A percentile compares a stretch with the other conserved stretches of the same genome.
These are phyloP conservation scores for Acanthamoeba culbertsoni DNA, from an alignment of 208 protist species.

Conservation along the genomic window DNA sequence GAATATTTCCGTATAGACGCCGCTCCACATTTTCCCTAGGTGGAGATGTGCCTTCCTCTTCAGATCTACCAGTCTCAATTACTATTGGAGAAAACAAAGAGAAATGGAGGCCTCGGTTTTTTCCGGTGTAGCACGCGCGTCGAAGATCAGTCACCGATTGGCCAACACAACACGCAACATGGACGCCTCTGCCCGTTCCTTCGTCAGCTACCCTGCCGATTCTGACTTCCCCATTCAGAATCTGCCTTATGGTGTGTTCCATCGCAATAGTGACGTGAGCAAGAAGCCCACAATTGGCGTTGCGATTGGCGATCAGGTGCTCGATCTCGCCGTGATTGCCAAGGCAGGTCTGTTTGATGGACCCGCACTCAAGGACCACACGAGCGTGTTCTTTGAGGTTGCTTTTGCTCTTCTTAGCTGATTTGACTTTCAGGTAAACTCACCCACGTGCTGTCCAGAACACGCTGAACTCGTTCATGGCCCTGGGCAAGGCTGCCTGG, in stretches of 20 bases:
- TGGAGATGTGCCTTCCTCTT: too few species aligned
- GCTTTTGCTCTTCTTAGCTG: not conserved
- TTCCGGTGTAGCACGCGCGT: too few species aligned
- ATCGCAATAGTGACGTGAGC: not conserved
- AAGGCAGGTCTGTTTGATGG: constrained; percentile 72
- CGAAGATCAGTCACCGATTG: too few species aligned
- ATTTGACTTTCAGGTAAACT: not conserved
- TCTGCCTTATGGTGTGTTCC: constrained; percentile 88
- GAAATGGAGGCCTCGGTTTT: too few species aligned
- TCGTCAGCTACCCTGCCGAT: constrained; percentile 77
- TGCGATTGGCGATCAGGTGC: constrained; percentile 86
- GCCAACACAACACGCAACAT: too few species aligned
- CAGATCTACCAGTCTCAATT: too few species aligned
- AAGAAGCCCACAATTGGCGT: constrained; percentile 75
- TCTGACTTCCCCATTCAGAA: constrained; percentile 89
- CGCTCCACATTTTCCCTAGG: too few species aligned
- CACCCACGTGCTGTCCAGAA: constrained; percentile 53
- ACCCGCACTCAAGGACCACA: constrained; percentile 59
- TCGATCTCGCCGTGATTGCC: constrained; percentile 81
- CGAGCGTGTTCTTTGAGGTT: constrained; percentile 50
- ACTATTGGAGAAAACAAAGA: too few species aligned
- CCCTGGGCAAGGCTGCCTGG: constrained; percentile 75
- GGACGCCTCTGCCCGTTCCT: constrained; percentile 58
- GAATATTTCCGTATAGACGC: too few species aligned
- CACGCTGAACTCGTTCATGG: constrained; percentile 88